Percentiles rank a stretch among this genome's conserved stretches.
phyloP scores from a whole-genome alignment of 495 filamentous ascomycete species.

The Pyrenula massariospora region DNA sequence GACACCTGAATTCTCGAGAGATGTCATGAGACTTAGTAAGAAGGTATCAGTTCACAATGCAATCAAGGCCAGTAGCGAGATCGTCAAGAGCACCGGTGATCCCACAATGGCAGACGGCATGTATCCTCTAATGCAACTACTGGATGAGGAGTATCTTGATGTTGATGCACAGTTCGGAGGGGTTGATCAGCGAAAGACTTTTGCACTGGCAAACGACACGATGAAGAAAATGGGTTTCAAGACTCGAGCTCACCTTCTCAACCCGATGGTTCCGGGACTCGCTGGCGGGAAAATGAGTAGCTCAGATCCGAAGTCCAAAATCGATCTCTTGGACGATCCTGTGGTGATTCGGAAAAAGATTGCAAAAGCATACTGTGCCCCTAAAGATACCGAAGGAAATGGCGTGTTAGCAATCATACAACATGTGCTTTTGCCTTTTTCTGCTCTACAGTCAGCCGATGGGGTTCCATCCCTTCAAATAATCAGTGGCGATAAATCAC shows the following conservation, averaged over 20 bases:
- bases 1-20: slow-evolving; percentile 18
- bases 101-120: slow-evolving; percentile 66
- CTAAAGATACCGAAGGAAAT: slow-evolving; percentile 69
- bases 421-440: slow-evolving; percentile 69
- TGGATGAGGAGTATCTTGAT: slow-evolving; percentile 83
- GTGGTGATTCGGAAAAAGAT: slow-evolving; percentile 69
- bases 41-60: slow-evolving; percentile 47
- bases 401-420: slow-evolving; percentile 76
- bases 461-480: slow-evolving; percentile 13
- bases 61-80: slow-evolving; percentile 81
- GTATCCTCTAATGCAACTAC: slow-evolving; percentile 71
- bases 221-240: slow-evolving; percentile 27
- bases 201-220: slow-evolving; percentile 57
- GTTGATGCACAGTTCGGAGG: slow-evolving; percentile 67
- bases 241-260: slow-evolving; percentile 74
- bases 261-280: slow-evolving; percentile 82
- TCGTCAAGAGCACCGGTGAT: slow-evolving; percentile 80
- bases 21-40: slow-evolving; percentile 41
- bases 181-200: slow-evolving; percentile 86
- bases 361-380: slow-evolving; percentile 65
- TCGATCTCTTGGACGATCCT: slow-evolving; percentile 72
- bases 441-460: slow-evolving; percentile 19
- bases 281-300: slow-evolving; percentile 72
- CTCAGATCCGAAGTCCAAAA: slow-evolving; percentile 50
- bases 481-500: slow-evolving; percentile 27